Percentiles rank a stretch among this genome's conserved stretches.
Evolutionary conservation across 2,329 filamentous ascomycete species (phyloP).

Genomic region (Diaporthe citrichinensis): DNA sequence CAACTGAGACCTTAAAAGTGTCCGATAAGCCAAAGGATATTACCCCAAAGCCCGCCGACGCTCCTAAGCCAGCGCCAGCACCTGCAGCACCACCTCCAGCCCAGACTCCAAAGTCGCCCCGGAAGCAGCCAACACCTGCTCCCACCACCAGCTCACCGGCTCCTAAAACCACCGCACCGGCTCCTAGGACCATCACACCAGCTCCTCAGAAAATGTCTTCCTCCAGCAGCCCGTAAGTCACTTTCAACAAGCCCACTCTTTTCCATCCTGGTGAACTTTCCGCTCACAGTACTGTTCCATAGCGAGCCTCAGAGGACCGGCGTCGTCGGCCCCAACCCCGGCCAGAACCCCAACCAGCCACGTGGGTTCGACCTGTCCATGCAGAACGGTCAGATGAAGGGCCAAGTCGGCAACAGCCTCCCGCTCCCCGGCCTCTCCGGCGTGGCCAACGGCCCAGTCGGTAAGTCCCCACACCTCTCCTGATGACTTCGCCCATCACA

Average conservation of each 20-base stretch:
- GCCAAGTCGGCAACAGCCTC: conserved; percentile 24
- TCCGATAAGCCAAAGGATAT: conserved; percentile 27
- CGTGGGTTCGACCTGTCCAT: conserved; percentile 34
- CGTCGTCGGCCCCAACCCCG: conserved; percentile 28
- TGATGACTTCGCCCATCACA: neutral
- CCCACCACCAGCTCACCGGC: neutral
- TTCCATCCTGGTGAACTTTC: neutral
- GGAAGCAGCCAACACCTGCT: conserved; percentile 16
- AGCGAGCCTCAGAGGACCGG: conserved; percentile 26
- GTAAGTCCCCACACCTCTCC: neutral
- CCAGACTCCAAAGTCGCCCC: conserved; percentile 12
- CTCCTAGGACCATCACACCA: neutral
- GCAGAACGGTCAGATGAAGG: conserved; percentile 25
- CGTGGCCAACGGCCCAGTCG: conserved; percentile 31
- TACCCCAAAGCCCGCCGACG: conserved; percentile 10
- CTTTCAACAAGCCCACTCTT: neutral
- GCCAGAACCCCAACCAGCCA: conserved; percentile 29
- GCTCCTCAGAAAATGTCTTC: conserved; percentile 31
- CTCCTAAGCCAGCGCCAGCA: conserved; percentile 19
- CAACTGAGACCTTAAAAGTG: conserved; percentile 33
- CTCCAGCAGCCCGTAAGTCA: conserved; percentile 30
- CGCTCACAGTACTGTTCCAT: neutral
- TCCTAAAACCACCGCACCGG: neutral
- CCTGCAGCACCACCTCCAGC: neutral
- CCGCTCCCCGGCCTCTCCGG: conserved; percentile 39